Evolutionary conservation across 495 filamentous ascomycete species (phyloP).

Genomic region (Thermochaetoides thermophila): DNA sequence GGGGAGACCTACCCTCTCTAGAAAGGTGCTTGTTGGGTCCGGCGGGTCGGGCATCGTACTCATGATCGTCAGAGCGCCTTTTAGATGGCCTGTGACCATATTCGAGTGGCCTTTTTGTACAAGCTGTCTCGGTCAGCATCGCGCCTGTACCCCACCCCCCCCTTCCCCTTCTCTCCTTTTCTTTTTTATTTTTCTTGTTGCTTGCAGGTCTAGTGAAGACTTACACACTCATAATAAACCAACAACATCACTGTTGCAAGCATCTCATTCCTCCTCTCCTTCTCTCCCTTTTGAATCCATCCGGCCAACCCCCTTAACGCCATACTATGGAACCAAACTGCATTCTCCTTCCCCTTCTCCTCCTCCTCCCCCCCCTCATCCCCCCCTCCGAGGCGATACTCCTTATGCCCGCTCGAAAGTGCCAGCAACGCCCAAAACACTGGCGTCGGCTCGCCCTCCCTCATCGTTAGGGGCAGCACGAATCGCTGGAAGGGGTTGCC

Average conservation of each 20-base stretch:
- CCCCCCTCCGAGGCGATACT: no score
- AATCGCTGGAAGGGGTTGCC: constrained; percentile 49
- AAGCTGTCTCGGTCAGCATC: constrained; percentile 24
- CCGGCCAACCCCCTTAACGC: constrained; percentile 42
- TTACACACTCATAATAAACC: constrained; percentile 49
- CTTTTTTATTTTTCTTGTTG: no score
- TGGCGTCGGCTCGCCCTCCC: constrained; percentile 33
- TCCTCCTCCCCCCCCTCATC: no score
- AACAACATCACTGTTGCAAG: constrained; percentile 47
- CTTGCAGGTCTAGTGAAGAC: constrained; percentile 6
- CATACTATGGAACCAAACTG: constrained; percentile 42
- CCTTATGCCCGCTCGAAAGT: constrained; percentile 42
- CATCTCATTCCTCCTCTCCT: constrained; percentile 38
- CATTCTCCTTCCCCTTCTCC: no score
- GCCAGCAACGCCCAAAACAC: constrained; percentile 45
- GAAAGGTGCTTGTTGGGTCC: constrained; percentile 37
- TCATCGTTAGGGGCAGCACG: constrained; percentile 41
- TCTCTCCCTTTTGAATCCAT: constrained; percentile 39
- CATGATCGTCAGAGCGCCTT: constrained; percentile 46
- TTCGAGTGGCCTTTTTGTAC: constrained; percentile 42
- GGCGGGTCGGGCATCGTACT: constrained; percentile 29
- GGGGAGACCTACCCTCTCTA: constrained; percentile 32
- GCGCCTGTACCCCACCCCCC: no score
- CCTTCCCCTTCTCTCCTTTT: no score
- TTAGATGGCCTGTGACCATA: constrained; percentile 43